phyloP scores from a whole-genome alignment of 176 grass and related monocot species.

The Hordeum marinum region DNA sequence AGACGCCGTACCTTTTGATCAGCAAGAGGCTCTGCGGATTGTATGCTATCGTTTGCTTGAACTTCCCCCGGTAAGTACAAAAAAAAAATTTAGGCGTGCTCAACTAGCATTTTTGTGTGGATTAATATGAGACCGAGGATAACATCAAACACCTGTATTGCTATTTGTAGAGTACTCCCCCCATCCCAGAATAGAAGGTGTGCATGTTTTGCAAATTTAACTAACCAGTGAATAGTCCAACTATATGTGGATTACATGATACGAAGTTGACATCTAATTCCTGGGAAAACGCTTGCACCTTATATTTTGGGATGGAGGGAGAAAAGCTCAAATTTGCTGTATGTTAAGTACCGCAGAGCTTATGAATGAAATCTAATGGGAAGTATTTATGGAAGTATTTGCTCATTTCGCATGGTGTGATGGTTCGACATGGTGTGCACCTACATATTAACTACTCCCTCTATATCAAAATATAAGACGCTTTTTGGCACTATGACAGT shows the following conservation, averaged over 20 bases:
- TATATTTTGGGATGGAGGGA: neutral
- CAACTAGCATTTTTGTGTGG: neutral
- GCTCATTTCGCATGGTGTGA: neutral
- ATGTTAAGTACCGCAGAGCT: neutral
- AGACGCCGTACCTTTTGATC: constrained; percentile 68
- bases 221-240: neutral
- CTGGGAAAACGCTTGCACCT: neutral
- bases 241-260: neutral
- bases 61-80: constrained; percentile 57
- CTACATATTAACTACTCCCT: neutral
- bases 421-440: constrained; percentile 11
- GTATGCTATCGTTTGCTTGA: constrained; percentile 89
- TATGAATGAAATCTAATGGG: neutral
- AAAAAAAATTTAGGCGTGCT: neutral
- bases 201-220: neutral
- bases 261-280: neutral
- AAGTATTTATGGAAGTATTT: constrained; percentile 7
- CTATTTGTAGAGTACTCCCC: constrained; percentile 5
- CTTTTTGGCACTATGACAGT: no score
- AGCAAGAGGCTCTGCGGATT: constrained; percentile 70
- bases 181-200: neutral
- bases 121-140: neutral
- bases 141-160: neutral
- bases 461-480: no score
- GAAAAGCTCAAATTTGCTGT: neutral